Conservation (phyloP, 1,284 basidiomycete genomes). For the Sanghuangporus weigelae region DNA sequence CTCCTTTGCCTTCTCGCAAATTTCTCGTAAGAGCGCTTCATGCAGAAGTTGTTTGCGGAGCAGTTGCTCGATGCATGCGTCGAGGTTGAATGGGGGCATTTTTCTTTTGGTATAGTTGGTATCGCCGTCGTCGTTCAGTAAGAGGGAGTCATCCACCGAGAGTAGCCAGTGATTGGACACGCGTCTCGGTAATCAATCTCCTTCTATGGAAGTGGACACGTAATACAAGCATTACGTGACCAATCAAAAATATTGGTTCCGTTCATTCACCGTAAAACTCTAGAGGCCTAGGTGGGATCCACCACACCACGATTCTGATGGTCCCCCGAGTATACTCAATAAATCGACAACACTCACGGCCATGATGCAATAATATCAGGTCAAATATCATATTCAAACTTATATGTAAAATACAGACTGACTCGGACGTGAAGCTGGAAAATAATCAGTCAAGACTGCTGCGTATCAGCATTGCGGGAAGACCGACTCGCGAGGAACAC, state of each 20-base stretch:
- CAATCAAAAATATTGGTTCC: neutral
- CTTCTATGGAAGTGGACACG: neutral
- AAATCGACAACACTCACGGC: too few relatives aligned
- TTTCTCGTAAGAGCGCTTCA: constrained; percentile 88
- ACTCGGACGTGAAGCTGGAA: neutral
- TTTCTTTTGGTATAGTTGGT: neutral
- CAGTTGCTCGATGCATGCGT: constrained; percentile 89
- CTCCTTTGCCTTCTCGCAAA: constrained; percentile 98
- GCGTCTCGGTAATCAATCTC: neutral
- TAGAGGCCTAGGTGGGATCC: too few relatives aligned
- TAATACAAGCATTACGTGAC: neutral
- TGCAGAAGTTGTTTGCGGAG: constrained; percentile 89
- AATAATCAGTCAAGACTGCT: neutral
- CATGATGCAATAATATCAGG: too few relatives aligned
- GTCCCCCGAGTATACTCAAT: too few relatives aligned
- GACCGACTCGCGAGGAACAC: neutral
- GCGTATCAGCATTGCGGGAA: neutral
- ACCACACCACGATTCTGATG: too few relatives aligned
- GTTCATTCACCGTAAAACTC: too few relatives aligned
- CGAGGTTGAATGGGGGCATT: constrained; percentile 92
- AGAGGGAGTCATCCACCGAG: neutral
- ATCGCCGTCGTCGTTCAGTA: neutral
- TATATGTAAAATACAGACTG: neutral
- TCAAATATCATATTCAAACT: neutral
- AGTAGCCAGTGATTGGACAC: neutral